Conservation (phyloP, 2,329 filamentous ascomycete genomes). For the Helotiales sp. region DNA sequence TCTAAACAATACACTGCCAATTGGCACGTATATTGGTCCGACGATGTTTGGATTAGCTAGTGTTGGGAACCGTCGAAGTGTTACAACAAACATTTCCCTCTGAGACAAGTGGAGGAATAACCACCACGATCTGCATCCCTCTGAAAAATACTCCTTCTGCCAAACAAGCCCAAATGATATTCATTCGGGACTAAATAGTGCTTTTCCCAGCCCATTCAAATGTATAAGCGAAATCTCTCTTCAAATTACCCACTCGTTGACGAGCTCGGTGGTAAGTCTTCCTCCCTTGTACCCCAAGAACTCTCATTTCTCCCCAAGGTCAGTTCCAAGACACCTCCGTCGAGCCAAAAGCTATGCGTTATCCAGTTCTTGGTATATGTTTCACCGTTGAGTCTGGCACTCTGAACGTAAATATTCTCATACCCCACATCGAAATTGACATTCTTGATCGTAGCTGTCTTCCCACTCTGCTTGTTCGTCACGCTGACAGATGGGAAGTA, state of each 20-base stretch:
- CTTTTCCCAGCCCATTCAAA: background rate
- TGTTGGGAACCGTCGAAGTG: too few species aligned
- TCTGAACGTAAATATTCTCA: constrained; percentile 65
- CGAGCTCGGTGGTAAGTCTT: constrained; percentile 66
- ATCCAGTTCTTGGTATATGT: constrained; percentile 71
- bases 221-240: too few species aligned
- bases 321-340: constrained; percentile 68
- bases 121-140: too few species aligned
- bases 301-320: constrained; percentile 65
- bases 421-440: constrained; percentile 66
- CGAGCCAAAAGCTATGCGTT: constrained; percentile 68
- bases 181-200: too few species aligned
- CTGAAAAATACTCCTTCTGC: too few species aligned
- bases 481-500: constrained; percentile 67
- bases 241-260: background rate
- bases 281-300: constrained; percentile 62
- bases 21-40: too few species aligned
- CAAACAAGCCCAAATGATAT: too few species aligned
- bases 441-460: constrained; percentile 62
- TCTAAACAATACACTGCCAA: too few species aligned
- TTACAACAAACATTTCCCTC: too few species aligned
- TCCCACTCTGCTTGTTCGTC: constrained; percentile 60
- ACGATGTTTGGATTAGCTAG: too few species aligned
- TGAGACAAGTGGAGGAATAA: too few species aligned
- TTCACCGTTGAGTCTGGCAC: constrained; percentile 63